Base-by-base conservation (phyloP, 495 filamentous ascomycete genomes). In the Evernia prunastri region DNA sequence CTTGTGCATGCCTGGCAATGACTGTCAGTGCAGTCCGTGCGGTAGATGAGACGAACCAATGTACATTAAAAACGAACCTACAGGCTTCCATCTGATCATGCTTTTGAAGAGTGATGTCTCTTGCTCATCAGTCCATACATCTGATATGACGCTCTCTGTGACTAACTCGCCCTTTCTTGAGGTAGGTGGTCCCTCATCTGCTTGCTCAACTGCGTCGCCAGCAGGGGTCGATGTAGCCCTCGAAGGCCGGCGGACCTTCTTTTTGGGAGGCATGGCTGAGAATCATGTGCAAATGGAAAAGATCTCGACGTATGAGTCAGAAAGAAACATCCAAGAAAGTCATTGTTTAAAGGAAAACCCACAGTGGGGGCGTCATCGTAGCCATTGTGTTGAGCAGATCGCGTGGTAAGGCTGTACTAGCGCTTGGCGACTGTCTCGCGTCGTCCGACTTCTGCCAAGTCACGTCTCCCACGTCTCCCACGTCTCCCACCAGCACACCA, bases 121-220 rank as follows among this genome's bases (percentile, higher is more conserved):
- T 71, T 98, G 93, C 68, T 96, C 94, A 72, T 97, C 91, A 0
- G 91, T 96, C 94, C 94, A 98, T 1, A 86, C 84, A 60, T 95
- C 90, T 45, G 83, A 82, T 23, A 87, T 62, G 37, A 42, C 29
- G 13, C 47, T 35, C 25, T 56, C 58, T 13, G 17, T 61, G 17
- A 31, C 36, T 42, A 61, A 23, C 29, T 61, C 51, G 23, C 63
- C 18, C 25, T 59, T 61, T 15, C 60, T 69, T 56, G 76, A 70
- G 17, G 77, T 78, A 49, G 76, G 71, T 17, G 75, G 77, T 56
- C 72, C 70, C 31, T 74, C 71, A 42, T 71, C 73, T 15, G 72
- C 72, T 60, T 73, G 73, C 56, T 72, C 62, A 70, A 60, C 74
- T 68, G 72, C 80, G 71, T 67, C 78, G 75, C 72, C 79, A 68